Evolutionary conservation across 768 basidiomycete genomes (phyloP).

Genomic region (Russula griseocarnosa): DNA sequence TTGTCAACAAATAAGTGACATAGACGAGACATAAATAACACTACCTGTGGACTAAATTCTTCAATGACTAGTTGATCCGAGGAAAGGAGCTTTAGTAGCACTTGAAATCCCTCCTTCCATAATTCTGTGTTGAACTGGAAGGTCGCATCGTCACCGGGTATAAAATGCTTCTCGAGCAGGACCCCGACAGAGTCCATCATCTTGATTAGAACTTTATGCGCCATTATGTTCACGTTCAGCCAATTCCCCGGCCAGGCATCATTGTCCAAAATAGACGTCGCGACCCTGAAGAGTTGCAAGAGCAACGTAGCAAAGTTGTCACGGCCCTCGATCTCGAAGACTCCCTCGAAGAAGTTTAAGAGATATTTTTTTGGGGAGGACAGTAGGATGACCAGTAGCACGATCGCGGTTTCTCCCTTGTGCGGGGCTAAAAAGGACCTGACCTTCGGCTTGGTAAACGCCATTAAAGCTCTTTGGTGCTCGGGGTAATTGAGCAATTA

Average conservation of each 20-base stretch:
- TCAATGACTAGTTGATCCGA: conserved; percentile 92
- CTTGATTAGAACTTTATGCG: conserved; percentile 84
- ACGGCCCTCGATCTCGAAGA: conserved; percentile 83
- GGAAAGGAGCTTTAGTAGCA: conserved; percentile 79
- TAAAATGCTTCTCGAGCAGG: conserved; percentile 75
- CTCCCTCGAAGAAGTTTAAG: conserved; percentile 70
- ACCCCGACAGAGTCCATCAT: conserved; percentile 79
- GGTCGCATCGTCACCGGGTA: conserved; percentile 62
- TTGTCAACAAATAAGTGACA: background rate
- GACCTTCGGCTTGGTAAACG: conserved; percentile 42
- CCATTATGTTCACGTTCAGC: conserved; percentile 87
- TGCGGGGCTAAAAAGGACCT: conserved; percentile 62
- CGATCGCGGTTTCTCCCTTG: conserved; percentile 85
- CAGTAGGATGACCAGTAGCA: conserved; percentile 75
- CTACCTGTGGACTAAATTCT: conserved; percentile 88
- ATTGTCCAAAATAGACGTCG: conserved; percentile 74
- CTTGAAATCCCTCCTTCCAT: conserved; percentile 78
- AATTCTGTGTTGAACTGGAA: conserved; percentile 67
- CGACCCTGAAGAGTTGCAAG: conserved; percentile 75
- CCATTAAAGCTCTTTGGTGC: conserved; percentile 43
- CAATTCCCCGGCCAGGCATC: conserved; percentile 87
- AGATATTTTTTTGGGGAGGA: conserved; percentile 78
- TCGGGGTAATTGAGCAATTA: conserved; percentile 63
- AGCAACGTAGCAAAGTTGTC: conserved; percentile 71
- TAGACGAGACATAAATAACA: conserved; percentile 16